Conservation (phyloP, 2,329 filamentous ascomycete species). For the Penicillium sp. region DNA sequence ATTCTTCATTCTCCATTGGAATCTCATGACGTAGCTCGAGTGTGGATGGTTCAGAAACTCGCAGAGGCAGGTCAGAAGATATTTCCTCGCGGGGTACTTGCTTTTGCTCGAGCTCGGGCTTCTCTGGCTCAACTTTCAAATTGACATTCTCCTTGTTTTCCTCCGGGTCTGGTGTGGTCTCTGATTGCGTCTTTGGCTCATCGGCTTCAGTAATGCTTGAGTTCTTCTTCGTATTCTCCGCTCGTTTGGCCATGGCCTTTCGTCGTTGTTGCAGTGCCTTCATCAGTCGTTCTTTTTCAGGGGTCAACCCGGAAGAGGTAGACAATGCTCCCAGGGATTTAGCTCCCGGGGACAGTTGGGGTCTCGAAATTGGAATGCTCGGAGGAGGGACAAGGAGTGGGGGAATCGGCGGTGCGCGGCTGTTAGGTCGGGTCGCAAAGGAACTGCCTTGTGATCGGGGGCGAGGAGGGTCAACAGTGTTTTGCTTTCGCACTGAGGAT, state of each 20-base stretch:
- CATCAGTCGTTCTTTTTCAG: slow-evolving; percentile 89
- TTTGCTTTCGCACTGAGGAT: slow-evolving; percentile 52
- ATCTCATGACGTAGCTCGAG: slow-evolving; percentile 1
- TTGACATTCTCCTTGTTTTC: slow-evolving; percentile 25
- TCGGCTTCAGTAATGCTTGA: slow-evolving; percentile 13
- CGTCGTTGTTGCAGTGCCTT: slow-evolving; percentile 90
- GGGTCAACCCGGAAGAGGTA: slow-evolving; percentile 63
- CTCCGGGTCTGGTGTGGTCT: slow-evolving; percentile 25
- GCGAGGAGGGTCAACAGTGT: slow-evolving; percentile 43
- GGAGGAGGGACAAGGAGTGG: slow-evolving; percentile 40
- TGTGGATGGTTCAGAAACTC: slow-evolving; percentile 1
- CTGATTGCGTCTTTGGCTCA: slow-evolving; percentile 7
- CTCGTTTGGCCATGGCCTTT: slow-evolving; percentile 62
- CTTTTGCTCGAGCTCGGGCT: slow-evolving; percentile 6
- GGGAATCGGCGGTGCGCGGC: slow-evolving; percentile 38
- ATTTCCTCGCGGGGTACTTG: neutral
- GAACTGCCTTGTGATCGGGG: slow-evolving; percentile 47
- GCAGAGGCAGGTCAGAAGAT: neutral
- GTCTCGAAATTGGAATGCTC: slow-evolving; percentile 34
- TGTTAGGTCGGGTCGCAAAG: slow-evolving; percentile 29
- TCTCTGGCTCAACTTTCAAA: slow-evolving; percentile 20
- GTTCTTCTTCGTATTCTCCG: slow-evolving; percentile 30
- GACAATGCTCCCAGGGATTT: slow-evolving; percentile 47
- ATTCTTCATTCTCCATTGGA: slow-evolving; percentile 8
- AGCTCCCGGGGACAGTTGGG: slow-evolving; percentile 39